Evolutionary conservation across 805 yeast genomes (phyloP), one percentile per base, ranked within the genome.

Genomic region (Saccharomyces kudriavzevii): DNA sequence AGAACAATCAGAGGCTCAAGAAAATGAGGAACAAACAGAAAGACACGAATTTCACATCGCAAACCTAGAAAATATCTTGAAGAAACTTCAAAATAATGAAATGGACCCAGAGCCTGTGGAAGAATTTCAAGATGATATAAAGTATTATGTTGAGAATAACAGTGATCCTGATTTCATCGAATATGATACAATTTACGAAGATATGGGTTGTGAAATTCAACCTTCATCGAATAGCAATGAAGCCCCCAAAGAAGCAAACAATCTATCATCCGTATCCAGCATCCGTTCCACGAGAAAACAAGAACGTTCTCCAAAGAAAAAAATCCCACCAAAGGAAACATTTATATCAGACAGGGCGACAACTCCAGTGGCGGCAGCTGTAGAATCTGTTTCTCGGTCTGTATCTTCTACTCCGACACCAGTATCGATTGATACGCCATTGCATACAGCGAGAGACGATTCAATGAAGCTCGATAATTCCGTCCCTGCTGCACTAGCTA

Each of bases 141-240:
- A 81, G 60, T 92, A 94, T 72, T 91, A 89, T 69, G 94, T 94
- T 29, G 98, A 94, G 61, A 87, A 89, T 58, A 92, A 92, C 66
- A 94, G 87, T 69, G 97, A 90, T 53, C 91, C 84, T 4, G 96
- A 91, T 63, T 92, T 90, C 68, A 85, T 91, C 31, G 97, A 90
- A 65, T 96, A 92, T 69, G 97, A 91, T 61, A 90, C 89, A 13
- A 81, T 92, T 56, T 94, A 92, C 70, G 97, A 94, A 60, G 89
- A 84, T 55, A 77, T 94, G 61, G 90, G 85, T 47, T 78, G 70
- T 53, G 70, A 68, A 56, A 57, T 68, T 24, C 58, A 58, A 45
- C 61, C 90, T 47, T 22, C 40, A 6, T 40, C 20, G 10, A 47
- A 28, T 17, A 49, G 25, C 13, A 51, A 50, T 27, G 45, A 40